Base-by-base conservation (phyloP, 2,329 filamentous ascomycete genomes). In the Neodidymelliopsis sp. region DNA sequence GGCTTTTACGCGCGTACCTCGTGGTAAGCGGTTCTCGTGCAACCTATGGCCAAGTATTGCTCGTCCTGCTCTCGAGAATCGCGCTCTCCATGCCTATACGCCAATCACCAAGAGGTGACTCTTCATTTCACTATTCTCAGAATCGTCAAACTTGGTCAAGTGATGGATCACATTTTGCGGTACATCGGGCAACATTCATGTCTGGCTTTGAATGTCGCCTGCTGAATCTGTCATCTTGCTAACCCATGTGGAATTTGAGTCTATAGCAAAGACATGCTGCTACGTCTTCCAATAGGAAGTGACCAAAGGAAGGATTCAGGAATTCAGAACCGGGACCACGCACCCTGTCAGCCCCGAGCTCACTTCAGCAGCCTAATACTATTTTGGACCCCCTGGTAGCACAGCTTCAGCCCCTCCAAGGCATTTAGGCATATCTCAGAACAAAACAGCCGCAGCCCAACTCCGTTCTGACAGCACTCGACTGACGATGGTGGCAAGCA, bases 351-450 rank as follows among this genome's bases (percentile, higher is more conserved):
- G 39, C 53, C 49, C 61, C 51, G 40, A 38, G 45, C 31, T 60
- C 52, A 56, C 62, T 60, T 61, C 54, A 57, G 56, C 57, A 56
- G 48, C 41, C 65, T 70, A 70, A 55, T 16, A 60, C 67, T 13
- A 63, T 70, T 69, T 58, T 50, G 66, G 67, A 60, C 47, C 44
- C 63, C 69, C 69, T 71, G 70, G 63, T 66, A 65, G 54, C 52
- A 58, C 54, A 35, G 46, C 54, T 54, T 56, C 56, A 60, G 44
- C 65, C 67, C 66, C 65, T 68, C 67, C 59, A 53, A 51, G 42
- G 39, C 52, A 45, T 54, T 49, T 50, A 60, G 56, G 48, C 53
- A 51, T 47, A 60, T 52, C 49, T 41, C 49, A 56, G 51, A 53
- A 58, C 63, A 50, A 63, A 45, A 53, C 53, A 48, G 56, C 56